Evolutionary conservation across 169 alveolate genomes (phyloP).

Genomic region (Plasmodium fragile): DNA sequence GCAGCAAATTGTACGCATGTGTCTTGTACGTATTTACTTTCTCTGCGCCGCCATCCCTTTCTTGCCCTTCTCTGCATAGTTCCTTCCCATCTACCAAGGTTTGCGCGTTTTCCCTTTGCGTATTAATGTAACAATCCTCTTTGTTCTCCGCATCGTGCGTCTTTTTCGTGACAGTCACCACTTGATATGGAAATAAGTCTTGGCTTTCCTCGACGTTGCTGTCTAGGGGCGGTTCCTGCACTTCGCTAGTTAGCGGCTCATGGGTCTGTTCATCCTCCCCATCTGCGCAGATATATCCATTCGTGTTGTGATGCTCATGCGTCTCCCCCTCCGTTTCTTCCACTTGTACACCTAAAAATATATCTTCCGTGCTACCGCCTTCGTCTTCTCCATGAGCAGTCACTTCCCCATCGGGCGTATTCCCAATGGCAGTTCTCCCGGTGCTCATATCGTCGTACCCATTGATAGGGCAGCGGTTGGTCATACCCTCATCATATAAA

Average conservation of each 20-base stretch:
- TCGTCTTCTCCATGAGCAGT: background rate
- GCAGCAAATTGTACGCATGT: background rate
- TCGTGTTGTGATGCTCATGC: background rate
- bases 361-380: background rate
- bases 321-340: background rate
- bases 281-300: background rate
- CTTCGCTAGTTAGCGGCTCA: background rate
- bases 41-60: background rate
- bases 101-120: background rate
- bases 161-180: background rate
- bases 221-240: background rate
- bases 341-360: background rate
- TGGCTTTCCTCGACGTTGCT: background rate
- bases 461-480: background rate
- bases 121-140: background rate
- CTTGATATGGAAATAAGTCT: background rate
- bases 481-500: background rate
- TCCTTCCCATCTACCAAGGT: background rate
- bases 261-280: background rate
- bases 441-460: background rate
- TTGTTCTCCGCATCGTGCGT: background rate
- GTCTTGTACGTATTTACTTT: background rate
- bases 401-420: background rate
- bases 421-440: background rate
- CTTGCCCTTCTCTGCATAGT: background rate